phyloP scores from a whole-genome alignment of 805 yeast genomes.

The Yarrowia keelungensis region DNA sequence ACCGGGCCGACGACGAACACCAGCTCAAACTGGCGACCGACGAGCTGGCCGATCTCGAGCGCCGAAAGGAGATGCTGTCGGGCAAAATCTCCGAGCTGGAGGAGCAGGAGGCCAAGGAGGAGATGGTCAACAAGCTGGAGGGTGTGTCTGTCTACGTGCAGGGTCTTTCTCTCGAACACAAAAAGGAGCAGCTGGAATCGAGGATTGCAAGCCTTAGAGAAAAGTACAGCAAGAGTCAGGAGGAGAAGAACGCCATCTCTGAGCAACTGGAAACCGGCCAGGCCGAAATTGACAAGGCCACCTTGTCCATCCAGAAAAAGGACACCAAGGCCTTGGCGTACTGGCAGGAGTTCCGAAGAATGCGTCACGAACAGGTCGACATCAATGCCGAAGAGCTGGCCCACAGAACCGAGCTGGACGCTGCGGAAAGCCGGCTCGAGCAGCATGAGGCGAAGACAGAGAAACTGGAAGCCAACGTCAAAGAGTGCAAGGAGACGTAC shows the following conservation, averaged over 20 bases:
- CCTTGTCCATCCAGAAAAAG: no score
- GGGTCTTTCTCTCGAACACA: not conserved
- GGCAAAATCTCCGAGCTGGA: slow-evolving; percentile 47
- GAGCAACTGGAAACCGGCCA: no score
- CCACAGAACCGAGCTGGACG: not conserved
- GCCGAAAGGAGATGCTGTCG: slow-evolving; percentile 42
- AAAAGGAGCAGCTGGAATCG: not conserved
- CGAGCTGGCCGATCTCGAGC: slow-evolving; percentile 41
- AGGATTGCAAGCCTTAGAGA: not conserved
- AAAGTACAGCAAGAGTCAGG: no score
- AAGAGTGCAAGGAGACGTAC: not conserved
- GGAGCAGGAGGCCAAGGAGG: slow-evolving; percentile 35
- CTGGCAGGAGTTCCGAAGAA: not conserved
- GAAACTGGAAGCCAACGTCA: not conserved
- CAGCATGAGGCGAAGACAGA: not conserved
- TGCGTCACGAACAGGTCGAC: not conserved
- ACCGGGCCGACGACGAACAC: slow-evolving; percentile 54
- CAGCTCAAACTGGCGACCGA: slow-evolving; percentile 39
- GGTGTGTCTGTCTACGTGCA: not conserved
- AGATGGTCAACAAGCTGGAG: slow-evolving; percentile 3
- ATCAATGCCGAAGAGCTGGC: not conserved
- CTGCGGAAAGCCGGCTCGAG: slow-evolving; percentile 1
- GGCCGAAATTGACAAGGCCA: no score
- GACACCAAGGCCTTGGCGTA: no score
- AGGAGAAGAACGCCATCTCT: no score